Conservation (phyloP, 2,329 filamentous ascomycete genomes). For the Neurospora sp. region DNA sequence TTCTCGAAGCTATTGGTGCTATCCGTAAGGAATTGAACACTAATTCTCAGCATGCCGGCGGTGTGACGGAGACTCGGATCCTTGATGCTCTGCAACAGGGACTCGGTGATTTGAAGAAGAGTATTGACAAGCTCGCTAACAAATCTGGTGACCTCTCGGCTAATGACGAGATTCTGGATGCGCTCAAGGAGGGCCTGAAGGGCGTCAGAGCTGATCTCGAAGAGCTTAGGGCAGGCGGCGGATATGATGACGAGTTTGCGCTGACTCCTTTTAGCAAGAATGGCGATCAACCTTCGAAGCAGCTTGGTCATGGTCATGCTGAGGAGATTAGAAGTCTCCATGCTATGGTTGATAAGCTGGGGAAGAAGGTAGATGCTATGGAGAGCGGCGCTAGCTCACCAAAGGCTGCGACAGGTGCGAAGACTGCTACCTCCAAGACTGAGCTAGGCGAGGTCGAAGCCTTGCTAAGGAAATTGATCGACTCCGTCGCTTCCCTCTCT, state of each 20-base stretch:
- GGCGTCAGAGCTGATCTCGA: conserved; percentile 70
- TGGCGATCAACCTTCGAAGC: not conserved
- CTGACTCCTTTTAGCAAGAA: conserved; percentile 42
- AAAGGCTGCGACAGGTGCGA: not conserved
- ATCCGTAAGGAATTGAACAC: not conserved
- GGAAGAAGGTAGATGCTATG: conserved; percentile 65
- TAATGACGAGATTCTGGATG: conserved; percentile 82
- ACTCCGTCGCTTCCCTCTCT: conserved; percentile 23
- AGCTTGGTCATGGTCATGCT: not conserved
- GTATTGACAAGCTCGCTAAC: conserved; percentile 64
- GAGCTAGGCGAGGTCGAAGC: conserved; percentile 3
- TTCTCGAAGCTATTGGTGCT: conserved; percentile 46
- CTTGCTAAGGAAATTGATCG: conserved; percentile 15
- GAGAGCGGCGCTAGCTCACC: not conserved
- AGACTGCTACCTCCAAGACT: not conserved
- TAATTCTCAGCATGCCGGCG: conserved; percentile 45
- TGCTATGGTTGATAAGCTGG: not conserved
- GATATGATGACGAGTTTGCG: conserved; percentile 30
- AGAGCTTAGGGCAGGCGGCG: conserved; percentile 41
- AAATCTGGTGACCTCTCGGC: conserved; percentile 73
- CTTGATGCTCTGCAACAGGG: conserved; percentile 86
- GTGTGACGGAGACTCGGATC: conserved; percentile 56
- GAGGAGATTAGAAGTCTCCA: not conserved
- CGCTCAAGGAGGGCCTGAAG: conserved; percentile 71
- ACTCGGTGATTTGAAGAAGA: conserved; percentile 62